A percentile compares a stretch with the other conserved stretches of the same genome.
Conservation (phyloP, 2,329 filamentous ascomycete species). For the Byssoonygena ceratinophila region DNA sequence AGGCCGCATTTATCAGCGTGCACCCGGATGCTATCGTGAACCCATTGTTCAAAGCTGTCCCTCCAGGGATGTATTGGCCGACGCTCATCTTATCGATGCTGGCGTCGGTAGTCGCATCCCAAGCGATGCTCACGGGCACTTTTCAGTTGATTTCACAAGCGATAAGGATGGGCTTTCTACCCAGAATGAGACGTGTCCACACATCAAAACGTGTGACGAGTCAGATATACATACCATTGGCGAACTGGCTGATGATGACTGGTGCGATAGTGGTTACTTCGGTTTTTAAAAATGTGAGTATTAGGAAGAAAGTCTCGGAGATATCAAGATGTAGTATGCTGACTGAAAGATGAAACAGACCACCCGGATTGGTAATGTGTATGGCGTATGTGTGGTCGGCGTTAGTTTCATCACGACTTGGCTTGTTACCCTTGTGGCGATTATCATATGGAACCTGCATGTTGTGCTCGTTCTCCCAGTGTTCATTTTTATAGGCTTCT, state of each 20-base stretch:
- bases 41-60: constrained; percentile 62
- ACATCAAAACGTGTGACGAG: constrained; percentile 61
- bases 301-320: too few species aligned
- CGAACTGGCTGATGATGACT: constrained; percentile 68
- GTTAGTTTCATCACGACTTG: constrained; percentile 69
- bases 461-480: constrained; percentile 50
- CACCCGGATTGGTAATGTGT: constrained; percentile 60
- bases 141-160: constrained; percentile 63
- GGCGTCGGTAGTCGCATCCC: constrained; percentile 63
- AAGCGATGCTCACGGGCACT: constrained; percentile 66
- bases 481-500: constrained; percentile 53
- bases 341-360: constrained; percentile 38
- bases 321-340: too few species aligned
- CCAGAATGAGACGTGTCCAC: constrained; percentile 62
- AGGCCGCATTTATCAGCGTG: constrained; percentile 59
- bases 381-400: constrained; percentile 69
- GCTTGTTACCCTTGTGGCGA: constrained; percentile 60
- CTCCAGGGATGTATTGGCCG: constrained; percentile 57
- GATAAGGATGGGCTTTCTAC: constrained; percentile 64
- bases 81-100: constrained; percentile 58
- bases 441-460: constrained; percentile 60
- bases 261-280: constrained; percentile 64
- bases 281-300: constrained; percentile 53
- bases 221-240: constrained; percentile 64
- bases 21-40: constrained; percentile 54